phyloP scores from a whole-genome alignment of 2,329 filamentous ascomycete genomes.

The Ramichloridium luteum region DNA sequence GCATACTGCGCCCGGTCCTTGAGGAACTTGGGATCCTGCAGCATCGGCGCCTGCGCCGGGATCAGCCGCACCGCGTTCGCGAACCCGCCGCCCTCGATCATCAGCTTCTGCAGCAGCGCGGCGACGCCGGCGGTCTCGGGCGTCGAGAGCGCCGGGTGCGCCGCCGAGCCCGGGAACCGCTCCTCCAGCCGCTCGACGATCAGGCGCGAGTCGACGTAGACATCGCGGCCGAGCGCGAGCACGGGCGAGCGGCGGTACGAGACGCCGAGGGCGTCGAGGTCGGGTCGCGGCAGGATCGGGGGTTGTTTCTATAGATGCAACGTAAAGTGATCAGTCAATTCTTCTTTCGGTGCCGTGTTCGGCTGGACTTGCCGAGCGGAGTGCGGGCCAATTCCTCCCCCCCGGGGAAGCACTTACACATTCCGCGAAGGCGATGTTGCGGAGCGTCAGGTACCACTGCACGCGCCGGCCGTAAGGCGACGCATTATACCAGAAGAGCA shows the following conservation, averaged over 20 bases:
- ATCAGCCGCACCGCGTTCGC: constrained; percentile 40
- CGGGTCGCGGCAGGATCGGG: constrained; percentile 51
- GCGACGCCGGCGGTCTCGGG: constrained; percentile 34
- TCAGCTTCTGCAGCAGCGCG: constrained; percentile 44
- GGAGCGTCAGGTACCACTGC: constrained; percentile 55
- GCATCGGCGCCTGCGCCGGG: constrained; percentile 41
- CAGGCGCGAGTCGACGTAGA: constrained; percentile 59
- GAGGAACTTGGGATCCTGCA: constrained; percentile 47
- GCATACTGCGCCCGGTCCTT: constrained; percentile 39
- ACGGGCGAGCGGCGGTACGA: constrained; percentile 59
- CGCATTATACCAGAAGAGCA: constrained; percentile 54
- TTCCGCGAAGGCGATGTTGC: constrained; percentile 53
- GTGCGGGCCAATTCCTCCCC: no score
- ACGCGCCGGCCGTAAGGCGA: constrained; percentile 51
- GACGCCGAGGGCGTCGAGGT: constrained; percentile 49
- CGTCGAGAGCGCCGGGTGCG: constrained; percentile 24
- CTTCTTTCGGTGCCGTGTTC: no score
- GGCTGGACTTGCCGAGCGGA: no score
- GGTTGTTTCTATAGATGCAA: constrained; percentile 44
- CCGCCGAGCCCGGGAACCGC: constrained; percentile 32
- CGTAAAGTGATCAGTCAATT: constrained; percentile 6
- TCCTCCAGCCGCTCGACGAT: constrained; percentile 54
- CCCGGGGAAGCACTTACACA: constrained; percentile 40
- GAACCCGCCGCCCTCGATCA: constrained; percentile 48
- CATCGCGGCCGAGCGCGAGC: constrained; percentile 51